A percentile compares a stretch with the other conserved stretches of the same genome.
These are phyloP conservation scores for Sordariomycetes sp. DNA, from an alignment of 2,329 filamentous ascomycete species.

Conservation along the genomic window DNA sequence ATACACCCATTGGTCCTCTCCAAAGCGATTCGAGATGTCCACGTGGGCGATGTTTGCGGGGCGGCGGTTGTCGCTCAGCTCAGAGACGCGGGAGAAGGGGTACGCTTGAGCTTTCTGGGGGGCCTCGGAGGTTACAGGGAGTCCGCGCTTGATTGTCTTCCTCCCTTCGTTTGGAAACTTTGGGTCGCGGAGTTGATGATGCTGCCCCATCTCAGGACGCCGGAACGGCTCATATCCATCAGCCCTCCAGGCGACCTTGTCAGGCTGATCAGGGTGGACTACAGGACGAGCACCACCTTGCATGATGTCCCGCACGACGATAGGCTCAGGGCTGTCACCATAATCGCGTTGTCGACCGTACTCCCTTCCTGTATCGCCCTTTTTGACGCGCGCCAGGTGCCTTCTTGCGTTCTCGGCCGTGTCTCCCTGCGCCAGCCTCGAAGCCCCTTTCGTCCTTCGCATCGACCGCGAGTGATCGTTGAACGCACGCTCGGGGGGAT, in stretches of 20 bases:
- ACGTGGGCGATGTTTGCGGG: not conserved
- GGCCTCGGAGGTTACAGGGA: not conserved
- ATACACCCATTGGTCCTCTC: not conserved
- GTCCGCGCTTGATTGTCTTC: not conserved
- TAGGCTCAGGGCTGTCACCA: not conserved
- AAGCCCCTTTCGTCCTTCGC: slow-evolving; percentile 5
- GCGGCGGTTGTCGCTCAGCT: not conserved
- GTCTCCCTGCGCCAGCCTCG: slow-evolving; percentile 3
- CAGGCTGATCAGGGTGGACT: too few relatives aligned
- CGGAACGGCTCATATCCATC: not conserved
- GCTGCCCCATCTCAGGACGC: not conserved
- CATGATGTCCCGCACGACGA: not conserved
- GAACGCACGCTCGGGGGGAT: slow-evolving; percentile 19
- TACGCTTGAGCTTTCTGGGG: slow-evolving; percentile 1
- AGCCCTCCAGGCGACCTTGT: not conserved
- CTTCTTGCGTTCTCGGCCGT: slow-evolving; percentile 5
- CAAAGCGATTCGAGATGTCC: not conserved
- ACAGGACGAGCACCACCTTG: too few relatives aligned
- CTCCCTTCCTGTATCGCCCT: not conserved
- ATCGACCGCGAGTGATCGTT: slow-evolving; percentile 4
- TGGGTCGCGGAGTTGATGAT: not conserved
- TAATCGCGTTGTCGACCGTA: not conserved
- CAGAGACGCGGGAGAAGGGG: slow-evolving; percentile 2
- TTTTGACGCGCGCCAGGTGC: too few relatives aligned
- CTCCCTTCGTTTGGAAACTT: not conserved